Base-by-base conservation (phyloP, 257 asterid species). In the Gentiana macrophylla region DNA sequence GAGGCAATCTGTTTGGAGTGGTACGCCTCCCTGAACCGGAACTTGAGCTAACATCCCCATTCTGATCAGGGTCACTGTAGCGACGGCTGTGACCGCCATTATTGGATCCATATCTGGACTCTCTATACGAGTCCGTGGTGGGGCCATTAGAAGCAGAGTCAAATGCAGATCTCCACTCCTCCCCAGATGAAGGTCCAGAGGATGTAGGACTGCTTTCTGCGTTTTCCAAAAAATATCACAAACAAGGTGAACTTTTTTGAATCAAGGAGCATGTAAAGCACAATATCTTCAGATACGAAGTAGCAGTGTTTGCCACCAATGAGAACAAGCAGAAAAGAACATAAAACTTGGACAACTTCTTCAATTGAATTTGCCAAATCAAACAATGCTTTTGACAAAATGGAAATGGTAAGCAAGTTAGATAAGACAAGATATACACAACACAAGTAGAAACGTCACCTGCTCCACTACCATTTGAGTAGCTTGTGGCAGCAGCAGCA, bases 141-240 rank as follows among this genome's bases (percentile, higher is more conserved):
- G 81, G 73, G 33, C 95, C 84, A 63, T 78, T 84, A 41, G 92
- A 84, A 51, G 95, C 95, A 55, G 86, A 71, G 72, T 91, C 98
- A 64, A 91, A 91, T 63, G 98, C 98, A 60, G 84, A 73, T 74
- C 96, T 74, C 98, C 98, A 91, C 33, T 91, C 98, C 46, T 87
- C 95, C 11, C 97, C 94, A 0, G 94, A 61, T 8, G 94, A 70
- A 36, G 86, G 77, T 55, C 92, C 86, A n/a, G 68, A 44, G 11
- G 84, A 64, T 58, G 78, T 81, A 55, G 98, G 96, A 62, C 98
- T 86, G 63, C 88, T 85, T 74, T 79, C 96, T 80, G 82, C 72
- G 66, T 36, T 35, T 67, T 52, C 33, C 46, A 7, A 64, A 66
- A 10, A 57, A 12, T 33, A 44, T 24, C 8, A 53, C 24, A 54